Base-by-base conservation (phyloP, 805 yeast species). In the Pichia paraexigua region DNA sequence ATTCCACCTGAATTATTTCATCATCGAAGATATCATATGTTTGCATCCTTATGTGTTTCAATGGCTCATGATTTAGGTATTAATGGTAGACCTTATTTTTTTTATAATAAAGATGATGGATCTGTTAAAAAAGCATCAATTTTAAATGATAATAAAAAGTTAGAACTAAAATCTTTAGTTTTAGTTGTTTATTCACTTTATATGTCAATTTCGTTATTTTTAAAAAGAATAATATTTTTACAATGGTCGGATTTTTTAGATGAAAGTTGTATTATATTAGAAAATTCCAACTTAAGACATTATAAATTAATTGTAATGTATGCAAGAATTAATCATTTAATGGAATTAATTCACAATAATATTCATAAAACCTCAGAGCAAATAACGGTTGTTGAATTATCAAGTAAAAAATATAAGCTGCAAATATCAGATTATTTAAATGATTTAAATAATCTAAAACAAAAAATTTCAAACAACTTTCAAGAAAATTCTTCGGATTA, bases 1-100 rank as follows among this genome's bases (percentile, higher is more conserved):
- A 87, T 85, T 57, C 78, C 87, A 5, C 87, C 96, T 0, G 96
- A 88, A 65, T 71, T 87, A 58, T 86, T 87, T 57, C 86, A 82
- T 56, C 86, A 85, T 58, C 79, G 95, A 52, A 78, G 95, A 46
- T 82, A 83, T 56, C 94, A 87, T 62, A 70, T 88, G 48, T 74
- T 87, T 56, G 79, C 80, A 50, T 71, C 79, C 15, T 70, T 87
- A 22, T 80, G 90, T 48, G 79, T 83, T 15, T 73, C 85, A 5
- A 71, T 90, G 66, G 75, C 86, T 2, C 84, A 80, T 58, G 97
- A 90, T 63, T 67, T 90, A 49, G 95, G 95, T 0, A 73, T 89
- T 6, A 79, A 80, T 24, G 79, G 84, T 27, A 62, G 78, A 44
- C 74, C 79, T 18, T 72, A 63, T 58, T 74, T 61, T 61, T 73